Evolutionary conservation across 768 basidiomycete species (phyloP).

Genomic region (Boletus patriciae): DNA sequence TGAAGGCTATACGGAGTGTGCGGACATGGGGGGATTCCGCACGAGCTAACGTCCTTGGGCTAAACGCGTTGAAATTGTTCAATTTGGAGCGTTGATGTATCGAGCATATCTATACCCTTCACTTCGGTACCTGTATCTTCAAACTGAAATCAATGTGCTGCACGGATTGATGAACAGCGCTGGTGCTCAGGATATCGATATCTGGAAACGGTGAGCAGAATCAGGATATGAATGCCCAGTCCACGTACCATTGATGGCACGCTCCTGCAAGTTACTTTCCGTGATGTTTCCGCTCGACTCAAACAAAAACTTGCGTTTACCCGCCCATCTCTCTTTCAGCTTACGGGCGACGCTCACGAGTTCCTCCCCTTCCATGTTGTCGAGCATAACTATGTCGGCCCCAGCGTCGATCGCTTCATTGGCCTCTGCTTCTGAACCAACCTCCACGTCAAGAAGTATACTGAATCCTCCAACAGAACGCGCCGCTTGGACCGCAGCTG

Average conservation of each 20-base stretch:
- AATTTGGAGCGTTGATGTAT: constrained; percentile 38
- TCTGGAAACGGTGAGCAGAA: constrained; percentile 47
- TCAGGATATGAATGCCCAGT: background rate
- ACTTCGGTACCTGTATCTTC: constrained; percentile 78
- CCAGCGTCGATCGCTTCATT: constrained; percentile 97
- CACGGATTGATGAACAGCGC: constrained; percentile 86
- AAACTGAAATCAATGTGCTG: constrained; percentile 96
- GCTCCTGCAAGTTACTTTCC: constrained; percentile 75
- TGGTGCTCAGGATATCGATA: constrained; percentile 93
- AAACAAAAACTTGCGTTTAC: constrained; percentile 80
- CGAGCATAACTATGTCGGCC: constrained; percentile 93
- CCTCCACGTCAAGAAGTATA: constrained; percentile 91
- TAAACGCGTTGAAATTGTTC: constrained; percentile 75
- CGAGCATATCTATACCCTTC: constrained; percentile 10
- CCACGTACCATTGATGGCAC: constrained; percentile 76
- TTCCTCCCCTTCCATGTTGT: constrained; percentile 83
- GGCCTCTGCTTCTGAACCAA: constrained; percentile 83
- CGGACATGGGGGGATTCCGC: constrained; percentile 47
- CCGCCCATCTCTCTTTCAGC: constrained; percentile 77
- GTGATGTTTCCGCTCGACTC: constrained; percentile 97
- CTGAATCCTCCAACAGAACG: constrained; percentile 90
- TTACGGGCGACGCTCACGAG: constrained; percentile 65
- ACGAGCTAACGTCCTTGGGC: constrained; percentile 64
- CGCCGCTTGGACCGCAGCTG: constrained; percentile 81
- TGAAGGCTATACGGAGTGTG: constrained; percentile 65